Conservation (phyloP, 257 asterid genomes). For the Agastache rugosa region DNA sequence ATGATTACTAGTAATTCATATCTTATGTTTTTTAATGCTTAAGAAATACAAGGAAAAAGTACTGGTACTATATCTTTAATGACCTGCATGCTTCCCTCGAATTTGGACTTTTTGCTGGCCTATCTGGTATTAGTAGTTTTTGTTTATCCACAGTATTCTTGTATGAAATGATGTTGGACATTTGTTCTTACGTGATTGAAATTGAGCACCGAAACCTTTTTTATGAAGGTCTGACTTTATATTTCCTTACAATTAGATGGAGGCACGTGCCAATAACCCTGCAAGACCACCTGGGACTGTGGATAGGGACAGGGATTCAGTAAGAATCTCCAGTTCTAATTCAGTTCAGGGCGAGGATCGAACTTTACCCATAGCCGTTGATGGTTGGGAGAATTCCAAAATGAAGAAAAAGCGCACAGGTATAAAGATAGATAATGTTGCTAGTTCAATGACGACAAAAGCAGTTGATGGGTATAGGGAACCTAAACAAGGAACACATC, state of each 20-base stretch:
- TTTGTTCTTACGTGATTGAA: constrained; percentile 30
- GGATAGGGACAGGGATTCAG: constrained; percentile 74
- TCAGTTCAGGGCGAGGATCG: constrained; percentile 70
- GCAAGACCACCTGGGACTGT: constrained; percentile 60
- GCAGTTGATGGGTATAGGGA: constrained; percentile 73
- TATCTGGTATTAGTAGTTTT: constrained; percentile 17
- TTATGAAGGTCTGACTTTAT: constrained; percentile 39
- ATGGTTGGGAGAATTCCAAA: constrained; percentile 93
- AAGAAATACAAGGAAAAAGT: neutral
- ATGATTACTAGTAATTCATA: constrained; percentile 16
- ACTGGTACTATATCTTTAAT: constrained; percentile 6
- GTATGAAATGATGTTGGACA: constrained; percentile 25
- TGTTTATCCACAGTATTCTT: constrained; percentile 26
- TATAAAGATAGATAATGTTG: constrained; percentile 70
- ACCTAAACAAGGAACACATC: constrained; percentile 72
- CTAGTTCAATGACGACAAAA: constrained; percentile 54
- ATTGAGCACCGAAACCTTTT: constrained; percentile 23
- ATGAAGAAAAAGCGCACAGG: constrained; percentile 95
- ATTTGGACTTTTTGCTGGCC: constrained; percentile 30
- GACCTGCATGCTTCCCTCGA: constrained; percentile 24
- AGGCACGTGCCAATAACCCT: constrained; percentile 61
- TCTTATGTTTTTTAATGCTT: constrained; percentile 2
- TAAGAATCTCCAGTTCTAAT: constrained; percentile 61
- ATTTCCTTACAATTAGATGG: constrained; percentile 55
- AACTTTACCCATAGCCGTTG: constrained; percentile 59